Evolutionary conservation across 495 filamentous ascomycete species (phyloP), one percentile per base, ranked within the genome.

Genomic region (Oleoguttula mirabilis): DNA sequence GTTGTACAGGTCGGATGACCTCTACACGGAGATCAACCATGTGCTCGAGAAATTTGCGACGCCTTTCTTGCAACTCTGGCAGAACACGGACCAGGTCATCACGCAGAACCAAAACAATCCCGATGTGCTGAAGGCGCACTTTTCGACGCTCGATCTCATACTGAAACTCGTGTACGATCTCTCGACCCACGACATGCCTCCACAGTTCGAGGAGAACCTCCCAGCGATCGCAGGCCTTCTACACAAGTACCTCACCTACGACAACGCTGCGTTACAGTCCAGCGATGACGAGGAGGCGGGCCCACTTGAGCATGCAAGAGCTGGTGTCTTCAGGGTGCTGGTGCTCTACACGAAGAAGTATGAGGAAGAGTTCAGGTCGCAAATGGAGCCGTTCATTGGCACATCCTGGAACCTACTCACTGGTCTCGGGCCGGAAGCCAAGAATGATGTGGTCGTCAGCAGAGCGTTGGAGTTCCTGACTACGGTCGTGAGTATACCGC

Each of bases 401-500:
- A 88, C 75, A 46, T 85, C 85, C 6, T 99, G 92, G 92, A 79
- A 73, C 49, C 70, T 99, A 48, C 69, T 99, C 48, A 94, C 88
- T 14, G 77, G 75, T 3, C 75, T 87, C 43, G 86, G 88, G 0
- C 72, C 80, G 10, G 77, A 94, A 60, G 86, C 82, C 33, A 92
- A 94, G 59, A 90, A 88, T 56, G 92, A 99, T 56, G 83, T 84
- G 45, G 68, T 99, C n/a, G 85, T 93, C 40, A 94, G 90, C 71
- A 84, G 82, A 57, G 87, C 86, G 0, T 66, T 99, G 36, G 80
- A 94, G 42, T 99, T 96, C 62, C 65, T 99, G 57, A 96, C 87
- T 1, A 84, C 87, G 10, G 80, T 94, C 31, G 80, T 86, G 17
- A 72, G 75, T 39, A 82, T 80, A 41, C 64, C 67, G 8, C 67